Base-by-base conservation (phyloP, 1,284 basidiomycete genomes). In the Pholiota adiposa region DNA sequence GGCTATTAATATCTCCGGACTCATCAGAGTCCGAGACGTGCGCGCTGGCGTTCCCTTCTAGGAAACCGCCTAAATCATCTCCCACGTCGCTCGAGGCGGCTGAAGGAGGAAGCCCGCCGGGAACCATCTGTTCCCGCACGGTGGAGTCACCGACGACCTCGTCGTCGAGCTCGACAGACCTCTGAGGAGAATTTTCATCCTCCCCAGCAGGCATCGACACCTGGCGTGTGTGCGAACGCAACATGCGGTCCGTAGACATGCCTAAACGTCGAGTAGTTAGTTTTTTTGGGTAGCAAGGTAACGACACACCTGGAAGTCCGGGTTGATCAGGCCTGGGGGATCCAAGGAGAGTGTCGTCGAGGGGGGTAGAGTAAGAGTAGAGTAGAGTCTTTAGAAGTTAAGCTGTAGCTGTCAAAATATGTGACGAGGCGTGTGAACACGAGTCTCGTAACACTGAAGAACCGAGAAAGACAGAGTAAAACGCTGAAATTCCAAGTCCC, bases 291-390 rank as follows among this genome's bases (percentile, higher is more conserved):
- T 25, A 2, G 21, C 2, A 5, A n/a, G n/a, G n/a, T 3, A 27
- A 51, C 27, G 23, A 33, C 46, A 12, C 43, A 59, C 53, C 50
- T 54, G 52, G 52, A 36, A 31, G 14, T 44, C 49, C 51, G 59
- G 49, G 53, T n/a, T 60, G 59, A 52, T 56, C 53, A 60, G 41
- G 21, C 59, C 53, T 43, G n/a, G 49, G 50, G 38, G 21, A 36
- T 44, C 38, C 40, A 19, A 49, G 19, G 41, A 21, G 16, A n/a
- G 3, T 27, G 33, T 50, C 19, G 12, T 48, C 40, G 41, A 54
- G n/a, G n/a, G 19, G 34, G 19, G 34, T n/a, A n/a, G n/a, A n/a
- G 58, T 38, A 11, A n/a, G 44, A 25, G 46, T 25, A 48, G 51
- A 18, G 44, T 43, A 51, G 49, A 63, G 40, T 43, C n/a, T n/a